A percentile compares a stretch with the other conserved stretches of the same genome.
These are phyloP conservation scores for Abrus precatorius DNA, from an alignment of 306 rosid species.

Conservation along the genomic window DNA sequence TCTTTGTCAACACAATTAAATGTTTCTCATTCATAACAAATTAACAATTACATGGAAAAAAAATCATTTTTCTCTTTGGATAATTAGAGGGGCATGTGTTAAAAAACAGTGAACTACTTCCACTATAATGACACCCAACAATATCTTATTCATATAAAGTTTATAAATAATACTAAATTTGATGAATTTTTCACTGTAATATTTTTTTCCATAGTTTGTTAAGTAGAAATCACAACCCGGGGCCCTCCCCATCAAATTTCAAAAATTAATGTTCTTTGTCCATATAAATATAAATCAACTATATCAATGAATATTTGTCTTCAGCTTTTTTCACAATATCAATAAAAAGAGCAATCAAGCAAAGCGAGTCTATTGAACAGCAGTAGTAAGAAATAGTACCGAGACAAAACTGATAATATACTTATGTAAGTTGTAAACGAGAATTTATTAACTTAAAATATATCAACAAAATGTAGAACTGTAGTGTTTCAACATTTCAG, in stretches of 20 bases:
- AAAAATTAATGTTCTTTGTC: not conserved
- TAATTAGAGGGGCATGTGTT: constrained; percentile 16
- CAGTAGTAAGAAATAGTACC: not conserved
- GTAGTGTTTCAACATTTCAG: not conserved
- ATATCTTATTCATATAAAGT: not conserved
- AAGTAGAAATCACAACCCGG: not conserved
- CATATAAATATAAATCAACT: not conserved
- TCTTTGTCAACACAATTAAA: not conserved
- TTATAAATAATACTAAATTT: constrained; percentile 31
- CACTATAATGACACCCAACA: not conserved
- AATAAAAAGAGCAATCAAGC: not conserved
- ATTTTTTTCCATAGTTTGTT: not conserved
- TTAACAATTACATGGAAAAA: not conserved
- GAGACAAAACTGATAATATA: constrained; percentile 6
- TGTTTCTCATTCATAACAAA: constrained; percentile 23
- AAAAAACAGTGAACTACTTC: constrained; percentile 10
- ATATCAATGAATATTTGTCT: constrained; percentile 18
- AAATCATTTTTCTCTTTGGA: not conserved
- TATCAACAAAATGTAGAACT: constrained; percentile 21
- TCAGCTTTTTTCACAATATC: not conserved
- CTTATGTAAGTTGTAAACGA: constrained; percentile 6
- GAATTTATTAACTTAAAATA: not conserved
- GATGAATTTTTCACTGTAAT: not conserved
- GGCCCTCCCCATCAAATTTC: not conserved
- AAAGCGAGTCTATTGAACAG: not conserved